A percentile compares a stretch with the other conserved stretches of the same genome.
Conservation (phyloP, 371 early-diverging fungal species). For the Mortierella sp. region DNA sequence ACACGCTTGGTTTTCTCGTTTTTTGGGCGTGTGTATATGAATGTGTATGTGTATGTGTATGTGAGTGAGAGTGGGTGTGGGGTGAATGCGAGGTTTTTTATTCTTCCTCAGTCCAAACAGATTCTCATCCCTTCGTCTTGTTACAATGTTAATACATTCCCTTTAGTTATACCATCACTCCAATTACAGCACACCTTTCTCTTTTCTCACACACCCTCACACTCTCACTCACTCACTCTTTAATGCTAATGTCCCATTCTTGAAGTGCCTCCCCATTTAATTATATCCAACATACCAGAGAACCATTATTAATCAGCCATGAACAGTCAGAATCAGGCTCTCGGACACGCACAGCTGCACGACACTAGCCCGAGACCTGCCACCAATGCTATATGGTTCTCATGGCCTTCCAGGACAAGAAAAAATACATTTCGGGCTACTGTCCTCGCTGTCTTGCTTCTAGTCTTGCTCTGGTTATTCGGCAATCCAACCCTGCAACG, state of each 20-base stretch:
- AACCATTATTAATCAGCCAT: background rate
- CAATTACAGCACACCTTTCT: too few relatives aligned
- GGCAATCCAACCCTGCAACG: conserved; percentile 23
- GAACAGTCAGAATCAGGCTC: conserved; percentile 11
- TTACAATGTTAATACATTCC: too few relatives aligned
- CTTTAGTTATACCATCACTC: too few relatives aligned
- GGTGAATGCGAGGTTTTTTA: too few relatives aligned
- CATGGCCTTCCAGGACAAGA: background rate
- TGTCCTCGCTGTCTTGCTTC: conserved; percentile 2
- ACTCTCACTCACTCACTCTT: background rate
- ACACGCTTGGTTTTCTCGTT: too few relatives aligned
- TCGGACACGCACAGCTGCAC: background rate
- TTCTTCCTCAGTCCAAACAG: too few relatives aligned
- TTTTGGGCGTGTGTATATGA: too few relatives aligned
- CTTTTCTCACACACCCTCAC: too few relatives aligned
- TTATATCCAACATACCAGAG: background rate
- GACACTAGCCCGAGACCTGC: background rate
- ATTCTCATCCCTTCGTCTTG: too few relatives aligned
- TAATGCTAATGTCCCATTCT: background rate
- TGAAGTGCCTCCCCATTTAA: background rate
- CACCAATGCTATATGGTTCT: background rate
- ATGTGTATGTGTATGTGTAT: too few relatives aligned
- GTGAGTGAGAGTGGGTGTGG: too few relatives aligned
- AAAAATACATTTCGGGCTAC: conserved; percentile 9
- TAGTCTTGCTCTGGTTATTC: conserved; percentile 21